These are phyloP conservation scores for Rhodotorula sp. DNA, from an alignment of 1,284 basidiomycete species.

Conservation along the genomic window DNA sequence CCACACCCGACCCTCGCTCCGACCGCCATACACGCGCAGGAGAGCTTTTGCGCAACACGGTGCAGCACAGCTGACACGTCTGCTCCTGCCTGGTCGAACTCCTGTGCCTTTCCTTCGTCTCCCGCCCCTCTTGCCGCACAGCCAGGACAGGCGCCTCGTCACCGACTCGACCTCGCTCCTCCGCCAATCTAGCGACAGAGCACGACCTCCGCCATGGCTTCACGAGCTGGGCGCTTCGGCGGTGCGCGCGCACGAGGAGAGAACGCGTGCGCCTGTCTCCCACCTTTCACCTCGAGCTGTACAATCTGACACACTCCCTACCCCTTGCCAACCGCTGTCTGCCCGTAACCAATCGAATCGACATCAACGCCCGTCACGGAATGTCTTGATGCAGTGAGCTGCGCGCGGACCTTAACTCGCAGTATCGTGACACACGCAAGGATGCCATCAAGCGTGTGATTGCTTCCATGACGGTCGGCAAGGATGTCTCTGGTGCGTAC, in stretches of 20 bases:
- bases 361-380: neutral
- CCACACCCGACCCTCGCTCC: too few species aligned
- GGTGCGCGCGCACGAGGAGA: conserved; percentile 29
- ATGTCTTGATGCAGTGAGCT: conserved; percentile 20
- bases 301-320: neutral
- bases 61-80: too few species aligned
- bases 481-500: conserved; percentile 53
- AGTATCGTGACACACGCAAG: conserved; percentile 91
- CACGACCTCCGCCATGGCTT: conserved; percentile 7
- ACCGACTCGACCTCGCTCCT: neutral
- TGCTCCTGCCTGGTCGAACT: too few species aligned
- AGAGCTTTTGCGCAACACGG: too few species aligned
- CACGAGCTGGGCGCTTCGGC: conserved; percentile 3
- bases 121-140: too few species aligned
- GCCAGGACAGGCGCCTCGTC: too few species aligned
- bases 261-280: conserved; percentile 22
- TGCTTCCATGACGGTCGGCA: conserved; percentile 87
- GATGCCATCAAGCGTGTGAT: conserved; percentile 98
- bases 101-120: too few species aligned
- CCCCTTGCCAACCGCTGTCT: neutral
- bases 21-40: too few species aligned
- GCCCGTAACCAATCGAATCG: neutral
- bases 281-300: neutral
- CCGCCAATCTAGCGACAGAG: neutral
- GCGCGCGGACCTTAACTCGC: conserved; percentile 78